Evolutionary conservation across 176 grass and related monocot species (phyloP).

Genomic region (Saccharum officinarum): DNA sequence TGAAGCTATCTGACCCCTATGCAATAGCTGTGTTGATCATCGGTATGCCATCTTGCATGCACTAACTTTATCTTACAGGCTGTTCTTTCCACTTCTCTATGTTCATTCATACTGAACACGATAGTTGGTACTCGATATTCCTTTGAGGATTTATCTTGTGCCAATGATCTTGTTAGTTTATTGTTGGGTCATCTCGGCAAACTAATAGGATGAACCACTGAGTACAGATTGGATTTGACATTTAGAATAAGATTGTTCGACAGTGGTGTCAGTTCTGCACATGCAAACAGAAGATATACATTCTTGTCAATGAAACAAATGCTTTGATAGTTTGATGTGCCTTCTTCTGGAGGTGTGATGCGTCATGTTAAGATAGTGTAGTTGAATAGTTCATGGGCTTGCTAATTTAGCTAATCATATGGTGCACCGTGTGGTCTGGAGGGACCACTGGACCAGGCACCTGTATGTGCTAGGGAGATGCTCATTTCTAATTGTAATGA

Average conservation of each 20-base stretch:
- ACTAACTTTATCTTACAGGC: conserved; percentile 21
- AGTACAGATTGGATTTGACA: neutral
- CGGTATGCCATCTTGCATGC: conserved; percentile 53
- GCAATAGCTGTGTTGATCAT: conserved; percentile 85
- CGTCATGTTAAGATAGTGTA: neutral
- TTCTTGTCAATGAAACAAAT: neutral
- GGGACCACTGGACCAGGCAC: neutral
- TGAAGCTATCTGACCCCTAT: conserved; percentile 79
- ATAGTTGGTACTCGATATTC: neutral
- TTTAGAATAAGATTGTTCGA: neutral
- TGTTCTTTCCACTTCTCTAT: neutral
- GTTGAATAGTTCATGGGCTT: neutral
- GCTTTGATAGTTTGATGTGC: neutral
- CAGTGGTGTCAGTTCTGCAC: neutral
- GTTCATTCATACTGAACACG: neutral
- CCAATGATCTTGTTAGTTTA: conserved; percentile 13
- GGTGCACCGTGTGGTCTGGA: neutral
- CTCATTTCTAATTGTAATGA: neutral
- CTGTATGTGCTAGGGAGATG: neutral
- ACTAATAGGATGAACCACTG: neutral
- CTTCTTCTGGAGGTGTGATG: neutral
- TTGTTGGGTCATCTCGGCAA: neutral
- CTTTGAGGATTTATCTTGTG: neutral
- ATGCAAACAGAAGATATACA: neutral
- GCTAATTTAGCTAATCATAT: neutral